These are phyloP conservation scores for Rhizopus sp. DNA, from an alignment of 371 early-diverging fungal species.

Conservation along the genomic window DNA sequence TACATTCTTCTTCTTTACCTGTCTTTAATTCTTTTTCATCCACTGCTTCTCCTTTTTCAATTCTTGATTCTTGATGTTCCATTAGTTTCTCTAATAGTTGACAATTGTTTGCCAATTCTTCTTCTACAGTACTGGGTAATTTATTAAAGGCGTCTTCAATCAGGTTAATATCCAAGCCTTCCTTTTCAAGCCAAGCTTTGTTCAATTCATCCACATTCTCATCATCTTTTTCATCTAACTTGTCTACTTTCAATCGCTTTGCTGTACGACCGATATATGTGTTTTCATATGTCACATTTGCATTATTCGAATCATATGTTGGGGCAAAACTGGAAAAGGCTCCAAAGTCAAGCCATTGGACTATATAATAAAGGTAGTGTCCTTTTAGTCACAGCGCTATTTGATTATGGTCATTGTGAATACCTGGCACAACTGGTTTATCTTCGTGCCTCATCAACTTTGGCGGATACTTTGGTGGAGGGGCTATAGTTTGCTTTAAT, in stretches of 20 bases:
- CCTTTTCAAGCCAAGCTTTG: not conserved
- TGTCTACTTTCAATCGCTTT: conserved; percentile 27
- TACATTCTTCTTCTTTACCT: conserved; percentile 19
- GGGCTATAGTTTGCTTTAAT: conserved; percentile 34
- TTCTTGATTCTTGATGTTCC: conserved; percentile 41
- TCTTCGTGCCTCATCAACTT: conserved; percentile 38
- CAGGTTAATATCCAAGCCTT: not conserved
- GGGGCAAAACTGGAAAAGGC: conserved; percentile 55
- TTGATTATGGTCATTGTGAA: not conserved
- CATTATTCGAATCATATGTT: conserved; percentile 47
- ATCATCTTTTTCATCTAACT: conserved; percentile 6
- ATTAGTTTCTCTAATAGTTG: conserved; percentile 34
- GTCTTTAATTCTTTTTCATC: conserved; percentile 37
- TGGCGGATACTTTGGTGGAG: conserved; percentile 32
- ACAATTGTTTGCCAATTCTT: conserved; percentile 36
- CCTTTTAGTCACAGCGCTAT: not conserved
- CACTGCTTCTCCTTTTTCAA: conserved; percentile 26
- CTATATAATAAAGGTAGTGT: conserved; percentile 11
- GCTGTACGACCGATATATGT: conserved; percentile 47
- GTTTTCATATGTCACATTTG: conserved; percentile 45
- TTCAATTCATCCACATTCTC: conserved; percentile 14
- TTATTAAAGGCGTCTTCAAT: conserved; percentile 30
- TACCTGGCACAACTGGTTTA: conserved; percentile 42
- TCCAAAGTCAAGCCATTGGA: conserved; percentile 56
- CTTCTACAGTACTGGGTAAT: conserved; percentile 13